Evolutionary conservation across 2,329 filamentous ascomycete genomes (phyloP).

Genomic region (Fusarium oligoseptatum): DNA sequence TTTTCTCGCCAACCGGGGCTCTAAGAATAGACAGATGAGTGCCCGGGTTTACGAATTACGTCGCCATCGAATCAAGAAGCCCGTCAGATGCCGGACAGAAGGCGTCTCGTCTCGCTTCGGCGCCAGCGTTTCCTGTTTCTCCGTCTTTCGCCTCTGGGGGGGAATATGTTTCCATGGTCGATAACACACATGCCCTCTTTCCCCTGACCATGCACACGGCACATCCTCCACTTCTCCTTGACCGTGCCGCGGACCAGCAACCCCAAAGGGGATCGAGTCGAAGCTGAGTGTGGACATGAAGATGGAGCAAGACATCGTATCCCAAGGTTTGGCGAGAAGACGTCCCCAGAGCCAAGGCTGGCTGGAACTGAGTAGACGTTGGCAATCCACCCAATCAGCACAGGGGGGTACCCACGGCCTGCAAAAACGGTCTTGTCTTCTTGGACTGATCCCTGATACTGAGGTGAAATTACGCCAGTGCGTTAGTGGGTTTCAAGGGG

Average conservation of each 20-base stretch:
- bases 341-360: slow-evolving; percentile 1
- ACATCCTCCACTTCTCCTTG: slow-evolving; percentile 17
- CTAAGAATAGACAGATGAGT: slow-evolving; percentile 34
- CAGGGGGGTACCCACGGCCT: slow-evolving; percentile 11
- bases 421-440: slow-evolving; percentile 35
- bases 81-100: slow-evolving; percentile 21
- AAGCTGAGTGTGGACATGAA: slow-evolving; percentile 11
- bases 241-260: slow-evolving; percentile 7
- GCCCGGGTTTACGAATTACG: slow-evolving; percentile 7
- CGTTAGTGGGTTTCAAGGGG: slow-evolving; percentile 69
- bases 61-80: slow-evolving; percentile 19
- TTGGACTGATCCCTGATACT: slow-evolving; percentile 58
- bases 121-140: slow-evolving; percentile 40
- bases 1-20: slow-evolving; percentile 20
- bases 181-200: slow-evolving; percentile 13
- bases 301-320: slow-evolving; percentile 30
- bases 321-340: slow-evolving; percentile 3
- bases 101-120: slow-evolving; percentile 18
- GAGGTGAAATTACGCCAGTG: slow-evolving; percentile 62
- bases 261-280: slow-evolving; percentile 15
- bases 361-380: slow-evolving; percentile 12
- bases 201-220: slow-evolving; percentile 21
- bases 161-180: slow-evolving; percentile 1
- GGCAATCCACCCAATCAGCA: slow-evolving; percentile 29
- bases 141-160: slow-evolving; percentile 1